Evolutionary conservation across 345 rosid species (phyloP).

Genomic region (Moringa oleifera): DNA sequence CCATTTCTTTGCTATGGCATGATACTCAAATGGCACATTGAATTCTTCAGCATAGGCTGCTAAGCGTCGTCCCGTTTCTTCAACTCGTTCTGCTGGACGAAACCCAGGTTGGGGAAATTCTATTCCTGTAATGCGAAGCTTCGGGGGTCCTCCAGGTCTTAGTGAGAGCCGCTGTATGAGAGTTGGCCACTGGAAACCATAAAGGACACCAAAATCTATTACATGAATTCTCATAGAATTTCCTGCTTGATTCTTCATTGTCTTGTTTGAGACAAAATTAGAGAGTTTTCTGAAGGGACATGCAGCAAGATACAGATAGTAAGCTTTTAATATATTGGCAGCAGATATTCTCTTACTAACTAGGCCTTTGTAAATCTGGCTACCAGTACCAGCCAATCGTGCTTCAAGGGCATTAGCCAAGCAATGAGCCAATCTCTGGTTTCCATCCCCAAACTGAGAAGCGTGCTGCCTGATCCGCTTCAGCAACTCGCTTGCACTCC

Average conservation of each 20-base stretch:
- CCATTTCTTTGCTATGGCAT: slow-evolving; percentile 86
- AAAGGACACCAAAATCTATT: slow-evolving; percentile 85
- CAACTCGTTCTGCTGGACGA: slow-evolving; percentile 81
- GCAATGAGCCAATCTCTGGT: slow-evolving; percentile 80
- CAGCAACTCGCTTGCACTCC: slow-evolving; percentile 60
- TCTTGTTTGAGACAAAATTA: slow-evolving; percentile 51
- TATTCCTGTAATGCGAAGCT: slow-evolving; percentile 80
- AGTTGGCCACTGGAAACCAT: slow-evolving; percentile 96
- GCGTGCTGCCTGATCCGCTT: slow-evolving; percentile 80
- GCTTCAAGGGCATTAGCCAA: slow-evolving; percentile 86
- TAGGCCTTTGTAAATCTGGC: slow-evolving; percentile 62
- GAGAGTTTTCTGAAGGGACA: slow-evolving; percentile 82
- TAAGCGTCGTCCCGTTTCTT: slow-evolving; percentile 84
- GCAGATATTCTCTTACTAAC: slow-evolving; percentile 59
- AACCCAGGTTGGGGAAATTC: slow-evolving; percentile 95
- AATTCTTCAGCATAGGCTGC: slow-evolving; percentile 76
- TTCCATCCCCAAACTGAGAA: slow-evolving; percentile 78
- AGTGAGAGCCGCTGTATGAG: slow-evolving; percentile 58
- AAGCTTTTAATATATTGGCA: slow-evolving; percentile 74
- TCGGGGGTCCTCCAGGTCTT: slow-evolving; percentile 60
- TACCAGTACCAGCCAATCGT: slow-evolving; percentile 68
- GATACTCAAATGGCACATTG: slow-evolving; percentile 78
- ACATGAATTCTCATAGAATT: slow-evolving; percentile 59
- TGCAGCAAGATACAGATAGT: slow-evolving; percentile 61
- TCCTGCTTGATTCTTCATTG: slow-evolving; percentile 39